Conservation (phyloP, 2,329 filamentous ascomycete species). For the Neonectria sp. region DNA sequence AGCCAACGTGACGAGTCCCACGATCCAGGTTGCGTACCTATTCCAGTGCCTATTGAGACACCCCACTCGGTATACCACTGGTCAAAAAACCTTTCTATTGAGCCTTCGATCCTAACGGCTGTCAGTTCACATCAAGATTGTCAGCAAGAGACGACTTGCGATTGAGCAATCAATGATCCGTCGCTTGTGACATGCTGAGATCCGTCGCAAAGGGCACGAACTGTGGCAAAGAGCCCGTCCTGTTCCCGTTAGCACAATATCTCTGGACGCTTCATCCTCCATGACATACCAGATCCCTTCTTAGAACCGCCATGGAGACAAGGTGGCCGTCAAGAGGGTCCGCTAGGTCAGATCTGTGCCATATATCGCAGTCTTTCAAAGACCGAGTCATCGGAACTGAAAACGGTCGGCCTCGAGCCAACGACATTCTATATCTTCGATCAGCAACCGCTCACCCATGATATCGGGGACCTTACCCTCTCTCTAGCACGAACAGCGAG, state of each 20-base stretch:
- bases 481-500: constrained; percentile 79
- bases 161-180: constrained; percentile 68
- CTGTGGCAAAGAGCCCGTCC: constrained; percentile 70
- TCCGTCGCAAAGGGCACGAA: constrained; percentile 72
- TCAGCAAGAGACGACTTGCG: constrained; percentile 52
- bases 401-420: constrained; percentile 79
- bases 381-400: constrained; percentile 77
- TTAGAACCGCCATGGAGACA: constrained; percentile 78
- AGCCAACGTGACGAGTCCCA: constrained; percentile 17
- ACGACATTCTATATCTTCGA: constrained; percentile 66
- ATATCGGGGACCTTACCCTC: constrained; percentile 63
- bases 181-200: constrained; percentile 64
- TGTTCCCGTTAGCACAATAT: constrained; percentile 42
- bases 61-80: constrained; percentile 77
- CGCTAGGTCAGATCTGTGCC: constrained; percentile 75
- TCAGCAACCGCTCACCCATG: neutral
- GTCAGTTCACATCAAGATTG: constrained; percentile 32
- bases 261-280: constrained; percentile 6
- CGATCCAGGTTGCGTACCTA: constrained; percentile 54
- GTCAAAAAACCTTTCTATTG: constrained; percentile 77
- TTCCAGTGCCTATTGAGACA: constrained; percentile 67
- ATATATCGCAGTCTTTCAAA: constrained; percentile 77
- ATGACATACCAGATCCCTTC: constrained; percentile 72
- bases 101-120: constrained; percentile 64
- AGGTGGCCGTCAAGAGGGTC: constrained; percentile 80